Conservation (phyloP, 192 early-diverging fungal genomes). For the Linnemannia schmuckeri region DNA sequence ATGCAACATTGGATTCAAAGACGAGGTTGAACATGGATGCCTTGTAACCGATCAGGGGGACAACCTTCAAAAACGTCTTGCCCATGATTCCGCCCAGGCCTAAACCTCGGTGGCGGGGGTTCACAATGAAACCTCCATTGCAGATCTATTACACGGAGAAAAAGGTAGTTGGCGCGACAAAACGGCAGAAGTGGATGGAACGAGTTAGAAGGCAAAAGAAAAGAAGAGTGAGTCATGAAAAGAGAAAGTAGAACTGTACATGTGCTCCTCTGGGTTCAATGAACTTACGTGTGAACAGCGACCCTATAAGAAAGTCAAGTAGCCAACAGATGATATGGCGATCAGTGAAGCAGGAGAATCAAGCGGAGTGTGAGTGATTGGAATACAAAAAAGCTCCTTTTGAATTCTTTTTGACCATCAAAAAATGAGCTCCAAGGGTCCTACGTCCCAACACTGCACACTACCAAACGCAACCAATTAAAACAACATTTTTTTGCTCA, state of each 20-base stretch:
- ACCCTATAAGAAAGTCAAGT: constrained; percentile 13
- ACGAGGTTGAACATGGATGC: constrained; percentile 87
- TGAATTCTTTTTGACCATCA: neutral
- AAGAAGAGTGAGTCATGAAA: constrained; percentile 1
- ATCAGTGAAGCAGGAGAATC: neutral
- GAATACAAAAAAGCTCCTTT: neutral
- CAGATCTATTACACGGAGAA: constrained; percentile 65
- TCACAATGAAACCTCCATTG: constrained; percentile 82
- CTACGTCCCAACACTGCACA: neutral
- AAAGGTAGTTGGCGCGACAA: neutral
- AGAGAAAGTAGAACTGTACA: neutral
- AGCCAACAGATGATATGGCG: neutral
- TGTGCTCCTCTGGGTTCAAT: neutral
- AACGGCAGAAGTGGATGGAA: constrained; percentile 24
- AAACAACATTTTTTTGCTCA: too few relatives aligned
- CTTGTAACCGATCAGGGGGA: constrained; percentile 76
- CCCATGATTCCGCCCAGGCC: constrained; percentile 76
- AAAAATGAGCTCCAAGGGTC: neutral
- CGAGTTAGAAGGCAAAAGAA: too few relatives aligned
- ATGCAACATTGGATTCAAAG: constrained; percentile 77
- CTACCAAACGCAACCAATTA: too few relatives aligned
- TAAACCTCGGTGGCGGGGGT: constrained; percentile 53
- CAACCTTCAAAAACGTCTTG: constrained; percentile 70
- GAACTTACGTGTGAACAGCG: constrained; percentile 53
- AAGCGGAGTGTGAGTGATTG: neutral